Percentiles rank a stretch among this genome's conserved stretches.
These are phyloP conservation scores for Ophiostoma australiae DNA, from an alignment of 2,329 filamentous ascomycete species.

Conservation along the genomic window DNA sequence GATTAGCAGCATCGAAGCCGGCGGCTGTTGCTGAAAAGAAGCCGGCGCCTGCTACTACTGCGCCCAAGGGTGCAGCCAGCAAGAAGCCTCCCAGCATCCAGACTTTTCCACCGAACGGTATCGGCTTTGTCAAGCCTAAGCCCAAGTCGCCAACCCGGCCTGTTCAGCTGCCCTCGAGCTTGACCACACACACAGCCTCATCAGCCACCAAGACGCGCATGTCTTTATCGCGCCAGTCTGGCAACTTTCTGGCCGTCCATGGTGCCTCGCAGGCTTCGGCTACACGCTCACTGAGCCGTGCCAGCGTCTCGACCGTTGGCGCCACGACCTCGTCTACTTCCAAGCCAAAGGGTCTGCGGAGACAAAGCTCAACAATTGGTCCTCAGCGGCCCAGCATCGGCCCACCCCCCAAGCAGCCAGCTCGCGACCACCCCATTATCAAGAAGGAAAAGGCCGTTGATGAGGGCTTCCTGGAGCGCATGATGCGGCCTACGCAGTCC, in stretches of 20 bases:
- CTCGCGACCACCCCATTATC: conserved; percentile 44
- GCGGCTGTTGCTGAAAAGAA: conserved; percentile 27
- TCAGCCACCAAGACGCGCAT: conserved; percentile 57
- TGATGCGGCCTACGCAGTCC: conserved; percentile 71
- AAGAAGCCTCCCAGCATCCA: conserved; percentile 45
- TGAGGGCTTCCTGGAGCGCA: conserved; percentile 69
- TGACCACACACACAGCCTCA: conserved; percentile 65
- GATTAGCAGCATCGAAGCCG: conserved; percentile 31
- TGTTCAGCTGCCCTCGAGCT: conserved; percentile 59
- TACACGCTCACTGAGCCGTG: conserved; percentile 44
- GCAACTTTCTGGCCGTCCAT: conserved; percentile 36
- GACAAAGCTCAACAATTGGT: conserved; percentile 43
- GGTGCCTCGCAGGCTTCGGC: conserved; percentile 24
- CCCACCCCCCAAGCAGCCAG: conserved; percentile 54
- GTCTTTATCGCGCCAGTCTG: conserved; percentile 39
- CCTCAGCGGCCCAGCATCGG: conserved; percentile 51
- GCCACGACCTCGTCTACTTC: conserved; percentile 29
- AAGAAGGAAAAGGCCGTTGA: conserved; percentile 56
- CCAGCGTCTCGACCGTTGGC: conserved; percentile 36
- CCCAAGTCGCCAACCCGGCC: conserved; percentile 65
- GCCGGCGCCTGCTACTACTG: conserved; percentile 25
- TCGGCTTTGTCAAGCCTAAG: conserved; percentile 54
- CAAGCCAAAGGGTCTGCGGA: conserved; percentile 36
- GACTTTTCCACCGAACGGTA: conserved; percentile 35
- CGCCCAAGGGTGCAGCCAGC: conserved; percentile 28